These are phyloP conservation scores for Elsinoe arachidis DNA, from an alignment of 2,329 filamentous ascomycete species.

Conservation along the genomic window DNA sequence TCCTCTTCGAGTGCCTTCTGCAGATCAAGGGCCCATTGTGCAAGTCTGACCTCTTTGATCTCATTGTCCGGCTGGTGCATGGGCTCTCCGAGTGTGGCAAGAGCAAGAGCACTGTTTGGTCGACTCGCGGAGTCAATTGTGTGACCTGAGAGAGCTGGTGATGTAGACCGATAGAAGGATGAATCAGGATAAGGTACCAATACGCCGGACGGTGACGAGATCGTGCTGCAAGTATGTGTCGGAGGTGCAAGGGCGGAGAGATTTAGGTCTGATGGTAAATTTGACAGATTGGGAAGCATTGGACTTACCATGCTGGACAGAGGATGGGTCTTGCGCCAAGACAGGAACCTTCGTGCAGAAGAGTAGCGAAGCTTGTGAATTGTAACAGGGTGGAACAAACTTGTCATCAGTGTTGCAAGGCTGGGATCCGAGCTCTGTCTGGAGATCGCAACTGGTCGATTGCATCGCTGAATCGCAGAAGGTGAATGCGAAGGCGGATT, in stretches of 20 bases:
- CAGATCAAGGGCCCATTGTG: slow-evolving; percentile 73
- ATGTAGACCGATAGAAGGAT: slow-evolving; percentile 2
- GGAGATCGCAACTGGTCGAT: neutral
- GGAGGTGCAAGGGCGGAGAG: slow-evolving; percentile 2
- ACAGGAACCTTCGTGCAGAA: slow-evolving; percentile 70
- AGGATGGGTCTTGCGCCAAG: slow-evolving; percentile 46
- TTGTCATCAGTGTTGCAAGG: slow-evolving; percentile 47
- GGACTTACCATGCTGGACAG: slow-evolving; percentile 17
- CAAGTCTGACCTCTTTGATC: slow-evolving; percentile 57
- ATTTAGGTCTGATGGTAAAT: slow-evolving; percentile 4
- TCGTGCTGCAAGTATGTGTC: slow-evolving; percentile 13
- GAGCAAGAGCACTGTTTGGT: neutral
- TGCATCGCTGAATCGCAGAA: neutral
- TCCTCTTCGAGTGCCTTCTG: slow-evolving; percentile 69
- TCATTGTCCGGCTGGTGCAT: neutral
- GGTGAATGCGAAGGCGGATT: neutral
- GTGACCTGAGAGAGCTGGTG: slow-evolving; percentile 10
- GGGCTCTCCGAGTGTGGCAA: slow-evolving; percentile 1
- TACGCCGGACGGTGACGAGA: slow-evolving; percentile 22
- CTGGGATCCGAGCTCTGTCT: too few species aligned
- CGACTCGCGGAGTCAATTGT: slow-evolving; percentile 9
- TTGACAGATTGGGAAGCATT: slow-evolving; percentile 21
- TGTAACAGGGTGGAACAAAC: slow-evolving; percentile 69
- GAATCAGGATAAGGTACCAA: slow-evolving; percentile 11
- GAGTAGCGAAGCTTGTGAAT: slow-evolving; percentile 74